Base-by-base conservation (phyloP, 768 basidiomycete genomes). In the Termitomyces sp. region DNA sequence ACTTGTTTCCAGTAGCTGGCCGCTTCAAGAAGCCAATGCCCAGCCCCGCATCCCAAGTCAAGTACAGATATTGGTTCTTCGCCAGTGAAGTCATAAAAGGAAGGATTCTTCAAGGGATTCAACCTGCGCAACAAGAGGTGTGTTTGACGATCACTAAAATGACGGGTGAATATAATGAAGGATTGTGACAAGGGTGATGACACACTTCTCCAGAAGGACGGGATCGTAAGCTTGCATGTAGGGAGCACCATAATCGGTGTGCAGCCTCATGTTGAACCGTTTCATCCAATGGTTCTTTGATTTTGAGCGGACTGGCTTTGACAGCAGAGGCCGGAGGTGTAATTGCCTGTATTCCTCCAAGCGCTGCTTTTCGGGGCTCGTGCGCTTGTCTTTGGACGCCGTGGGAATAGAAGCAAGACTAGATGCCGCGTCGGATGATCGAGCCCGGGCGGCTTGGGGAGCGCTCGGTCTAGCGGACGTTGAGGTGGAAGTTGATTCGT, bases 21-120 rank as follows among this genome's bases (percentile, higher is more conserved):
- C 4, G 89, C 85, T 49, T 84, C 75, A 0, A 82, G 58, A 5
- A 85, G 74, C 91, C 91, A 93, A 49, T 79, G 66, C 0, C 90
- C 89, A 48, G 79, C 62, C 12, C 91, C 90, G 67, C 89, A 92
- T 2, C 91, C 91, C 13, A 93, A 70, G 64, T 92, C 90, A 7
- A 93, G 77, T 24, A 87, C 84, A 13, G 74, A 71, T 1, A 70
- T 66, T 1, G 88, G 86, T 0, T 77, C 75, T n/a, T 70, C 71
- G 24, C 75, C 74, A 36, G 74, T 66, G 59, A 78, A 80, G 58
- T 79, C 71, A 56, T 81, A 76, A 64, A 92, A 91, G 0, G 84
- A 81, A 0, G 89, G 88, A 0, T 80, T 78, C 5, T 75, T 76
- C 2, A 73, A 74, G 6, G 74, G 72, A 45, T 75, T 80, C 16